Base-by-base conservation (phyloP, 805 yeast genomes). In the Isabelozyma gotoi region DNA sequence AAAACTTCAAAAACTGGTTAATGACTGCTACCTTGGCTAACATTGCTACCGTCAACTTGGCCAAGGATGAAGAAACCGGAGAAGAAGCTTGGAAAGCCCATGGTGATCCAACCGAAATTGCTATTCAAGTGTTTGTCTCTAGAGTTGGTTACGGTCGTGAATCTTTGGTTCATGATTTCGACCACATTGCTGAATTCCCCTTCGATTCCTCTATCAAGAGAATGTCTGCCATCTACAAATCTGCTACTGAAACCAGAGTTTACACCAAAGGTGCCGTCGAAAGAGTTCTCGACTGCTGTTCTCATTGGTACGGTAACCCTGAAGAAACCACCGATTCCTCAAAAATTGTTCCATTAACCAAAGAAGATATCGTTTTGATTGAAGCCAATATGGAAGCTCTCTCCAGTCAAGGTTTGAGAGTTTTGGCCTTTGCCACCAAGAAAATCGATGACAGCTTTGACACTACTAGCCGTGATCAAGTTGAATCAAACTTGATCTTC, bases 21-120 rank as follows among this genome's bases (percentile, higher is more conserved):
- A 51, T 50, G 36, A 57, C 73, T 35, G 73, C 74, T 7, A 57
- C 68, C 36, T 61, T 73, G 34, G 69, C 74, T 17, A 63, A 71
- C 41, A 58, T 73, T 40, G 74, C 78, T 20, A 60, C 68, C n/a
- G 63, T 71, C 18, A 55, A 63, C 18, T 57, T 57, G 45, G 19
- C 63, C 17, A 52, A 50, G 37, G 65, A 68, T 43, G 61, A 51
- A 29, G 59, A 56, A 20, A 51, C 60, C 20, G 64, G 60, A 4
- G 65, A 64, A 36, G 41, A 60, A 47, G 62, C 50, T 40, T 55
- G 76, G 76, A 70, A 59, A 49, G 72, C 59, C 24, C 71, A 52
- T 57, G 96, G 96, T 46, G 96, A 88, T 59, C 92, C 96, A 34
- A 88, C 96, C 2, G 96, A 88, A 66, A 82, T 85, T 55, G 95